Evolutionary conservation across 1,139 yeast species (phyloP), one percentile per base, ranked within the genome.

Genomic region (Geotrichum phurueaensis): DNA sequence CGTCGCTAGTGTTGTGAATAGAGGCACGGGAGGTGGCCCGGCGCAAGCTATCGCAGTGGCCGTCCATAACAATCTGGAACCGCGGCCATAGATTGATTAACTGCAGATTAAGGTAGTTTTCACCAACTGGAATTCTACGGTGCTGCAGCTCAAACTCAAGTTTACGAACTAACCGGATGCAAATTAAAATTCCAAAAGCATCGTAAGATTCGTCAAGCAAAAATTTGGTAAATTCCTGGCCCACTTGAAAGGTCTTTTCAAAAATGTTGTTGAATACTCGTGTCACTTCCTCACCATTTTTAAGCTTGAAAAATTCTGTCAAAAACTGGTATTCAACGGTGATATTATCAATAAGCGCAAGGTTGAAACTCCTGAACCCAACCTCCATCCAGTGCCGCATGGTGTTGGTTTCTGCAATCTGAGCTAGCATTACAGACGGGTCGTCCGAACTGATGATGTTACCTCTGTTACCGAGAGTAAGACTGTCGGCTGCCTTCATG

Each of bases 391-490:
- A 84, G 68, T 85, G 85, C 10, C 81, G 51, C 59, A 82, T 78
- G 2, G 85, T 85, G 49, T 85, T 84, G 12, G 86, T 82, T 72
- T 90, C 96, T 0, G 97, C 96, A 48, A 89, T 87, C 69, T 88
- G 95, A 0, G 95, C 89, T 5, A 90, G 84, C 74, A 91, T 84
- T 0, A 89, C 91, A 0, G 87, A 79, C 53, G 82, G 80, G 61
- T 83, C 84, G 27, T 80, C 81, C 3, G 80, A 80, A 5, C 78
- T 74, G 27, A 87, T 72, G 1, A 86, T 77, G 23, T 81, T 79
- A 22, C 80, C 73, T 60, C 96, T 75, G 64, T 81, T 81, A 27
- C 86, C 84, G 1, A 89, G 79, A 65, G 76, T 79, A 51, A 84
- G 76, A 66, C 83, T 84, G 39, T 84, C 87, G 39, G 57, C 61